Conservation (phyloP, 331 rosid species). For the Acacia concinna region DNA sequence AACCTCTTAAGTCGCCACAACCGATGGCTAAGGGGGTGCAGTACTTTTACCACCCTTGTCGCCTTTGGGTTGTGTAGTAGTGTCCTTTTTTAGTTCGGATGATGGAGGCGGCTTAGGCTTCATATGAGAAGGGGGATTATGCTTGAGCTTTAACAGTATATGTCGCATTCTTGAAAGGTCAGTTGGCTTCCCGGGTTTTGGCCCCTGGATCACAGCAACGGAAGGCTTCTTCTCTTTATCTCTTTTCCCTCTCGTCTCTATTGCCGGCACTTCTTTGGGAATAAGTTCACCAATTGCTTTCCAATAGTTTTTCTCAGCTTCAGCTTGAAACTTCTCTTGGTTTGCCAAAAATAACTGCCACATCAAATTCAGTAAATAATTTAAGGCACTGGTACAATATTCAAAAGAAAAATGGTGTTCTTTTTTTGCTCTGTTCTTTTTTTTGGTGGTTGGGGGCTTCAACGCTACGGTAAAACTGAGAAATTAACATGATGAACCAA, state of each 20-base stretch:
- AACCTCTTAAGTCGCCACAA: slow-evolving; percentile 14
- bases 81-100: slow-evolving; percentile 38
- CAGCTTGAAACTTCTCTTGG: slow-evolving; percentile 54
- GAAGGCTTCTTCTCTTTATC: slow-evolving; percentile 57
- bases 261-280: slow-evolving; percentile 51
- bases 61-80: slow-evolving; percentile 24
- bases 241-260: slow-evolving; percentile 60
- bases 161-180: slow-evolving; percentile 71
- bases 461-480: not conserved
- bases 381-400: not conserved
- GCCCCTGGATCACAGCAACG: slow-evolving; percentile 57
- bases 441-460: no score
- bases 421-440: not conserved
- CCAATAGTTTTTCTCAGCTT: slow-evolving; percentile 62
- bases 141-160: slow-evolving; percentile 56
- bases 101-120: slow-evolving; percentile 50
- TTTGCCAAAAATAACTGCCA: slow-evolving; percentile 6
- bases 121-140: slow-evolving; percentile 57
- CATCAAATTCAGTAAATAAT: not conserved
- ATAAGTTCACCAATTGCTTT: slow-evolving; percentile 61
- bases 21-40: slow-evolving; percentile 23
- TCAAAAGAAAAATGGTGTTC: not conserved
- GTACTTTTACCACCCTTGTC: slow-evolving; percentile 27
- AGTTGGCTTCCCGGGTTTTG: slow-evolving; percentile 74
- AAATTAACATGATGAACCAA: not conserved